phyloP scores from a whole-genome alignment of 208 protist genomes.

The Trypanosoma mega region DNA sequence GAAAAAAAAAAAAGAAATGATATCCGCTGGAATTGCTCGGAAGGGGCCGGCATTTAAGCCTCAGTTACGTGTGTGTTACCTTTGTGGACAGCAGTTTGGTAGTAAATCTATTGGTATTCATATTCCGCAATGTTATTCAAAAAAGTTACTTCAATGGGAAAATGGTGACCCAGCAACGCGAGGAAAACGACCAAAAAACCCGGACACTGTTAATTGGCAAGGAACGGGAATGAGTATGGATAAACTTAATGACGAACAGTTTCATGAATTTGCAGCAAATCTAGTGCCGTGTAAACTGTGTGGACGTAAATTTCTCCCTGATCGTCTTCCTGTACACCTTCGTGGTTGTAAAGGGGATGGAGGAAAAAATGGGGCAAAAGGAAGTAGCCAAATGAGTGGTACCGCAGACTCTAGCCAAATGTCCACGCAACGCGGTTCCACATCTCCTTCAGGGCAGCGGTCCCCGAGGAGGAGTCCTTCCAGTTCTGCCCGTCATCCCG shows the following conservation, averaged over 20 bases:
- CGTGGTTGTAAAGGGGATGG: slow-evolving; percentile 70
- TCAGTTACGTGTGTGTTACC: slow-evolving; percentile 80
- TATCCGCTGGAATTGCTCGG: slow-evolving; percentile 7
- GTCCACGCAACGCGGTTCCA: slow-evolving; percentile 1
- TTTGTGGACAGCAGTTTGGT: slow-evolving; percentile 90
- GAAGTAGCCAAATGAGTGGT: slow-evolving; percentile 9
- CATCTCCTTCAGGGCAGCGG: background rate
- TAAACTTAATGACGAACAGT: slow-evolving; percentile 75
- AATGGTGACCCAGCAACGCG: slow-evolving; percentile 50
- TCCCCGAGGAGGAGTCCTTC: slow-evolving; percentile 13
- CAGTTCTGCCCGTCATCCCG: slow-evolving; percentile 23
- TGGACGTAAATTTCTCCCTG: slow-evolving; percentile 87
- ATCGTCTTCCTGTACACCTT: slow-evolving; percentile 88
- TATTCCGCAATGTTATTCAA: slow-evolving; percentile 87
- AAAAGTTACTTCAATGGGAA: slow-evolving; percentile 86
- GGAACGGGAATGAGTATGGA: slow-evolving; percentile 35
- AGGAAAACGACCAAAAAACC: slow-evolving; percentile 70
- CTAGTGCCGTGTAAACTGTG: slow-evolving; percentile 86
- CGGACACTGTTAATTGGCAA: slow-evolving; percentile 75
- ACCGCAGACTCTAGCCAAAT: background rate
- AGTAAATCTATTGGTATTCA: slow-evolving; percentile 88
- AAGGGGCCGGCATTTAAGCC: slow-evolving; percentile 40
- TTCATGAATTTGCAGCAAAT: slow-evolving; percentile 72
- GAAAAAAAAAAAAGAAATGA: slow-evolving; percentile 9
- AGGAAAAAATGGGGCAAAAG: slow-evolving; percentile 6